Conservation (phyloP, 1,284 basidiomycete genomes). For the Ustilago bromivora region DNA sequence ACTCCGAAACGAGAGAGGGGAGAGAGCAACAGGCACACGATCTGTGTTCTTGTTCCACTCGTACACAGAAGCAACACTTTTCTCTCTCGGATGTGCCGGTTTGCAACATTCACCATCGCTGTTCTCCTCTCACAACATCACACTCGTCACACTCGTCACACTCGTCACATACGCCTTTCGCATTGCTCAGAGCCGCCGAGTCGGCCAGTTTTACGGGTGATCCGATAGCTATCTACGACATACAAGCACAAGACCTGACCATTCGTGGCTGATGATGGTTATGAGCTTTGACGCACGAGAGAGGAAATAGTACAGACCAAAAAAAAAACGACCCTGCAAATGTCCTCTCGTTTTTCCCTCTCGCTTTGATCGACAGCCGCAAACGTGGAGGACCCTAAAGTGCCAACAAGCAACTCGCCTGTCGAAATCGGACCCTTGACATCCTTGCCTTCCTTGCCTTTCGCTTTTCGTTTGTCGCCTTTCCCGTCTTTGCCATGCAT, state of each 20-base stretch:
- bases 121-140: background rate
- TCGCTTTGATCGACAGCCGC: background rate
- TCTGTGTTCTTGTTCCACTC: background rate
- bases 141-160: background rate
- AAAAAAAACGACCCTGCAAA: background rate
- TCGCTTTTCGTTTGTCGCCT: background rate
- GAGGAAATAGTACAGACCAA: background rate
- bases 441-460: background rate
- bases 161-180: background rate
- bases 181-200: background rate
- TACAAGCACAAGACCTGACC: background rate
- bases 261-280: no score
- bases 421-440: background rate
- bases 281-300: background rate
- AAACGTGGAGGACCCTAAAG: constrained; percentile 4
- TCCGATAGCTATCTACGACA: background rate
- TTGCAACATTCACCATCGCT: background rate
- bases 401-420: background rate
- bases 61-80: background rate
- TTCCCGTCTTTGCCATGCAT: background rate
- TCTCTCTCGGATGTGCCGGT: background rate
- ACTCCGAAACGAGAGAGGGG: background rate
- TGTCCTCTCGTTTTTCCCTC: background rate
- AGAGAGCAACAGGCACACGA: background rate
- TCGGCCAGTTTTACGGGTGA: background rate